Evolutionary conservation across 2,329 filamentous ascomycete species (phyloP), one percentile per base, ranked within the genome.

Genomic region (Fusarium vanettenii): DNA sequence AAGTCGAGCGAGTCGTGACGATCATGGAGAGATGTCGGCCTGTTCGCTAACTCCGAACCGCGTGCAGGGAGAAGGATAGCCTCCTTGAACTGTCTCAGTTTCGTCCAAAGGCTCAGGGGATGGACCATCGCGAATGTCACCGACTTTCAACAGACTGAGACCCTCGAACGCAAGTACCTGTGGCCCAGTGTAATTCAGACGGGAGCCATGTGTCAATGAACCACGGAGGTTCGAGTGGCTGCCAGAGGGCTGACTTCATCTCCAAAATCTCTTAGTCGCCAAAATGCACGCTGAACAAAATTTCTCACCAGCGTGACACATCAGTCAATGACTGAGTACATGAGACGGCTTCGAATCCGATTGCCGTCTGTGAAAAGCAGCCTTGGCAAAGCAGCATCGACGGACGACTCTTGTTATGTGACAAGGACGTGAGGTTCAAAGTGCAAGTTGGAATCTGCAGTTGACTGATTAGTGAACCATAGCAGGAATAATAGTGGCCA

Each of bases 21-120:
- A 67, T 67, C 50, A 52, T 41, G 33, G 20, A 45, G 43, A 60
- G 43, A 69, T 39, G 64, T 65, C 52, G 59, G 67, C 60, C 20
- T 61, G 64, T 66, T 71, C 60, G 60, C 22, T 64, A 56, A 43
- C 31, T 33, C 59, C 61, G 60, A 45, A 57, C 27, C 35, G 63
- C 37, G 71, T 73, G 71, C 71, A 72, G 67, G 66, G 71, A 71
- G 69, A 52, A 25, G 33, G 65, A 60, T 35, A 59, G 61, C 29
- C 33, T 59, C 31, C 6, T 43, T 56, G 31, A 27, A 56, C 55
- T 48, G 48, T 60, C 61, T 45, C 56, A 37, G 41, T 29, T 37
- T 60, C 35, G 35, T 31, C 33, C n/a, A 7, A 56, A 59, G 37
- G n/a, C 29, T 16, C 29, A 55, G 61, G 61, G 60, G 56, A 59